Conservation (phyloP, 768 basidiomycete genomes). For the Suillus placidus region DNA sequence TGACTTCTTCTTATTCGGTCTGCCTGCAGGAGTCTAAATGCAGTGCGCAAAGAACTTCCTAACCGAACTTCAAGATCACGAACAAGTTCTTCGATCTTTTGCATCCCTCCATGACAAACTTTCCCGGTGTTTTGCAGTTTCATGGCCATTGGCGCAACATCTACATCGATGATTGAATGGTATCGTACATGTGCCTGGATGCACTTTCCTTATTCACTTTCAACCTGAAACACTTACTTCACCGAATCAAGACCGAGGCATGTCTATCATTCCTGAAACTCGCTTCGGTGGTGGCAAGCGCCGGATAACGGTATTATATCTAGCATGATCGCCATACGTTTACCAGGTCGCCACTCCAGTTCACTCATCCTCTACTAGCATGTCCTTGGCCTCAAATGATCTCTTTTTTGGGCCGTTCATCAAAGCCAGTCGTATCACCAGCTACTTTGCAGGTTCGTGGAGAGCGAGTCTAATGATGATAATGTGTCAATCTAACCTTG, state of each 20-base stretch:
- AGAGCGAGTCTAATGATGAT: not conserved
- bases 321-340: not conserved
- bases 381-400: not conserved
- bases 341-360: not conserved
- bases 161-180: not conserved
- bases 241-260: not conserved
- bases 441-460: not conserved
- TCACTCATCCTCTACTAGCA: not conserved
- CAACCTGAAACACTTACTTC: not conserved
- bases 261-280: not conserved
- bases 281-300: not conserved
- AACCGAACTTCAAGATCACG: not conserved
- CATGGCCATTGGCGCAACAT: not conserved
- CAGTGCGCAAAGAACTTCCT: not conserved
- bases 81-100: not conserved
- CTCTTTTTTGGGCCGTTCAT: not conserved
- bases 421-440: not conserved
- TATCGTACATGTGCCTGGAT: not conserved
- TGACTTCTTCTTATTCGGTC: not conserved
- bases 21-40: not conserved
- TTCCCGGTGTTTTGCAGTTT: not conserved
- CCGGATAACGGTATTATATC: not conserved
- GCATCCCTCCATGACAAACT: not conserved
- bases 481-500: not conserved
- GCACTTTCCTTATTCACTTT: not conserved